Base-by-base conservation (phyloP, 2,329 filamentous ascomycete species). In the Calonectria henricotiae region DNA sequence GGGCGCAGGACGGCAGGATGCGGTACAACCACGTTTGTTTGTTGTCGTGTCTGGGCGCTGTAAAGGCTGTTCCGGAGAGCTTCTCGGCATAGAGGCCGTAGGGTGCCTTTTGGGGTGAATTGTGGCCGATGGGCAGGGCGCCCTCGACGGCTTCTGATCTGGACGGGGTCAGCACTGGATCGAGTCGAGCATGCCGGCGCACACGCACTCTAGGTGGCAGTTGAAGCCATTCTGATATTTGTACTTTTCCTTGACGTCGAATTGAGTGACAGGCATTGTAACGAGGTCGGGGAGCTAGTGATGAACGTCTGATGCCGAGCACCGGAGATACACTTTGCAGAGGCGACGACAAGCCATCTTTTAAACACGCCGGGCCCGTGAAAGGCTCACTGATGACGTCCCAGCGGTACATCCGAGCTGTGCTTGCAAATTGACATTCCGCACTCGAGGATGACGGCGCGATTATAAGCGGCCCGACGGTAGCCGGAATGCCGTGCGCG, bases 81-180 rank as follows among this genome's bases (percentile, higher is more conserved):
- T 93, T 93, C 83, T 97, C 94, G 32, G 94, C 90, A 83, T 96
- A 96, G 32, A 97, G 89, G 0, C 94, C 94, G 74, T 91, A 90
- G 0, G 93, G 88, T 0, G 91, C 91, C 79, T 94, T 94, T 80
- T 97, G 94, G 0, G 94, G 94, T 3, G 93, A 94, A 85, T 97
- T 97, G 47, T 91, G 89, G 61, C 89, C 94, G 69, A 94, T 79
- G 9, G 94, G 94, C 5, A 96, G 86, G 5, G 94, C 91, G 20
- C 91, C 92, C 17, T 91, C 86, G 67, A 96, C 85, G 51, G 94
- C 93, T 85, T 96, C 94, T 49, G 92, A 90, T 80, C 93, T 95
- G 77, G 1, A 37, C 0, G 51, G 2, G 20, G 51, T 77, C 54
- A 78, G 70, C 12, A 27, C n/a, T 7, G 2, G 2, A 4, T 1